phyloP scores from a whole-genome alignment of 805 yeast genomes.

The Cyberlindnera samutprakarnensis region DNA sequence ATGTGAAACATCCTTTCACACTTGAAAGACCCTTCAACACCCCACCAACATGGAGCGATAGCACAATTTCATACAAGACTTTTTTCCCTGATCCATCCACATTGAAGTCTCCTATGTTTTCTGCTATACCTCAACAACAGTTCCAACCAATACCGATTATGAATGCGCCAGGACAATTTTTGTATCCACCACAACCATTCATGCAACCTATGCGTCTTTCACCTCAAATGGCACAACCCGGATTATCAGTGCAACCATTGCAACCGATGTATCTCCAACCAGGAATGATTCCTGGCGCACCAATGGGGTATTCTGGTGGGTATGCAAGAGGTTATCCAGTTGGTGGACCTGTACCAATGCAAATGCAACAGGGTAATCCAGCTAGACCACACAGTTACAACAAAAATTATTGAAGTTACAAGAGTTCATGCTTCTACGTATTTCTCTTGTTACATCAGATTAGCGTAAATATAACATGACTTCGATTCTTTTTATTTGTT shows the following conservation, averaged over 20 bases:
- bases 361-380: not conserved
- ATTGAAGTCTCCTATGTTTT: conserved; percentile 7
- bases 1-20: conserved; percentile 20
- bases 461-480: no score
- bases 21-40: conserved; percentile 63
- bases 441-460: no score
- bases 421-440: no score
- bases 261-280: conserved; percentile 12
- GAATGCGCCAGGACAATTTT: conserved; percentile 13
- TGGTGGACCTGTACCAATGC: not conserved
- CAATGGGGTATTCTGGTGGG: no score
- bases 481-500: no score
- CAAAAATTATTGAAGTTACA: no score
- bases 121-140: conserved; percentile 4
- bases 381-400: no score
- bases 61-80: conserved; percentile 47
- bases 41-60: conserved; percentile 64
- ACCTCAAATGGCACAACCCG: conserved; percentile 11
- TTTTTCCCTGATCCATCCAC: conserved; percentile 36
- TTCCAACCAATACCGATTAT: conserved; percentile 17
- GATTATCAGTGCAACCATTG: conserved; percentile 9
- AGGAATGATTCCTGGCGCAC: no score
- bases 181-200: conserved; percentile 4
- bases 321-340: not conserved
- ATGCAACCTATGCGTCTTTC: conserved; percentile 9